Base-by-base conservation (phyloP, 1,284 basidiomycete genomes). In the Tilletia walkeri region DNA sequence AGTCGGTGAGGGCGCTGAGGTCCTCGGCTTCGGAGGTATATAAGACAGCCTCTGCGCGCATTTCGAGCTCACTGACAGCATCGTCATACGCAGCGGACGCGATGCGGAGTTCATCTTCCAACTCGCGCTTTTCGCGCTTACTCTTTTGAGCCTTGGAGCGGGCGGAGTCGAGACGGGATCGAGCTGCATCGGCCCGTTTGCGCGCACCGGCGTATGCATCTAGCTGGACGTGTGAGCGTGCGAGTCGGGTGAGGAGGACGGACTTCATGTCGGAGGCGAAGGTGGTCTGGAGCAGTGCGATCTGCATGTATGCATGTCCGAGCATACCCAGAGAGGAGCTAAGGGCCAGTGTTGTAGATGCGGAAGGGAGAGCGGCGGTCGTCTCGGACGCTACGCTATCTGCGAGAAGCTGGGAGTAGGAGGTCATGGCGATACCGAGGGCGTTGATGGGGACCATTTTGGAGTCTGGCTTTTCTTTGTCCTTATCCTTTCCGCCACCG, bases 111-210 rank as follows among this genome's bases (percentile, higher is more conserved):
- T 80, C 78, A 39, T 80, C 78, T 47, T 80, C 76, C 41, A 80
- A 65, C 39, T 80, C 77, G 41, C 78, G 73, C 72, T 78, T 80
- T 65, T 80, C 78, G 63, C 78, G 77, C 59, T 78, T 78, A 65
- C 76, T 78, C 73, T 79, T 80, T 66, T 80, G 77, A 24, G 76
- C 74, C 59, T 76, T 80, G 18, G 71, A 50, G 67, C 77, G 70
- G 18, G 76, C 78, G 16, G 72, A 66, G 34, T 80, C 77, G 41
- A 78, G 68, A 1, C 74, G 72, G 20, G 75, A 66, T 9, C 73
- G 71, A 16, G 75, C 75, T 30, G 66, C 68, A 49, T 78, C 78
- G 56, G 78, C 70, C 54, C 76, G 77, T 68, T 78, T 77, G 34
- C 75, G 68, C 1, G 76, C 72, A 6, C 69, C 76, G 14, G 69